Evolutionary conservation across 2,329 filamentous ascomycete genomes (phyloP).

Genomic region (Fusarium nodosum): DNA sequence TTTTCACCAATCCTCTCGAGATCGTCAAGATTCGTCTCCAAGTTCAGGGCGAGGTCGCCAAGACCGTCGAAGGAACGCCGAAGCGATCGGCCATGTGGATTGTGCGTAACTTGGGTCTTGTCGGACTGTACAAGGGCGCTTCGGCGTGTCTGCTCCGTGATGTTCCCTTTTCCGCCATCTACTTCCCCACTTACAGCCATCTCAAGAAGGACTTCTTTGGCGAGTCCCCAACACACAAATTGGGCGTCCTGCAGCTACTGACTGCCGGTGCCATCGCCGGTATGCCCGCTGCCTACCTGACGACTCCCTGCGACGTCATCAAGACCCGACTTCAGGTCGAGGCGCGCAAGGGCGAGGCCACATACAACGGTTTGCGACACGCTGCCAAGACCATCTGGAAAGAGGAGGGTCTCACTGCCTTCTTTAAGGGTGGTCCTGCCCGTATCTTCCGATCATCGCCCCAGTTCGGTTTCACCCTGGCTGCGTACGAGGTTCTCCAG

Average conservation of each 20-base stretch:
- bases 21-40: conserved; percentile 99
- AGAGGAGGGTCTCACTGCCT: conserved; percentile 94
- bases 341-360: conserved; percentile 91
- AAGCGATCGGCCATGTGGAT: conserved; percentile 98
- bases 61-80: conserved; percentile 83
- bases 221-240: conserved; percentile 86
- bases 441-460: conserved; percentile 95
- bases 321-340: conserved; percentile 98
- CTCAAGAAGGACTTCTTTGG: conserved; percentile 95
- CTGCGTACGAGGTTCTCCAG: conserved; percentile 93
- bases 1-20: conserved; percentile 97
- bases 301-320: conserved; percentile 98
- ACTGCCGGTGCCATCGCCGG: conserved; percentile 94
- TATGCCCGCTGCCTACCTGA: conserved; percentile 94
- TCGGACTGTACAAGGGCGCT: conserved; percentile 97
- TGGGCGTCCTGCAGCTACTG: conserved; percentile 90
- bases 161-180: conserved; percentile 98
- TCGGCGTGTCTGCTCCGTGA: conserved; percentile 94
- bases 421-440: conserved; percentile 98
- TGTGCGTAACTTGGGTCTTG: conserved; percentile 90
- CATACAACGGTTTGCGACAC: conserved; percentile 89
- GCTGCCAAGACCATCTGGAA: conserved; percentile 85
- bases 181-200: conserved; percentile 97
- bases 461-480: conserved; percentile 97
- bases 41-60: conserved; percentile 95